Evolutionary conservation across 2,329 filamentous ascomycete species (phyloP).

Genomic region (Alternaria triticina): DNA sequence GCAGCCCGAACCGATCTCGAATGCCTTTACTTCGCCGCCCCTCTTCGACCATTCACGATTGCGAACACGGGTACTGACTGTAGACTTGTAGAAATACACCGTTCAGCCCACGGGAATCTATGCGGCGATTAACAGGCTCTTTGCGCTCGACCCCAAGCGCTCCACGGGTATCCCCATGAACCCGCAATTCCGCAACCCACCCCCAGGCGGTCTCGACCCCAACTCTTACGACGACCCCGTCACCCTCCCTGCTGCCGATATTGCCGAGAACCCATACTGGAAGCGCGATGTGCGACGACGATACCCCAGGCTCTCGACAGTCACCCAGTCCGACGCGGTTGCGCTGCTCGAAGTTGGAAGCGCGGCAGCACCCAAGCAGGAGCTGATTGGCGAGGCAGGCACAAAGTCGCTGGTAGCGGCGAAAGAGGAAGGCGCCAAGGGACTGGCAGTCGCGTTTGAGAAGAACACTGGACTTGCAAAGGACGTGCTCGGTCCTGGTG

Average conservation of each 20-base stretch:
- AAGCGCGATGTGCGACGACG: slow-evolving; percentile 85
- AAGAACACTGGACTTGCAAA: slow-evolving; percentile 62
- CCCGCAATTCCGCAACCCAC: slow-evolving; percentile 86
- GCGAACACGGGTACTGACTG: slow-evolving; percentile 17
- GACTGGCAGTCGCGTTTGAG: slow-evolving; percentile 75
- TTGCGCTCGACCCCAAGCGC: slow-evolving; percentile 85
- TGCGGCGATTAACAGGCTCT: slow-evolving; percentile 77
- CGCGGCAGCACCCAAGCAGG: slow-evolving; percentile 78
- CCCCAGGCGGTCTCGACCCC: slow-evolving; percentile 76
- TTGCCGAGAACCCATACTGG: slow-evolving; percentile 95
- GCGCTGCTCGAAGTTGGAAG: slow-evolving; percentile 85
- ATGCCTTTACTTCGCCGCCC: slow-evolving; percentile 8
- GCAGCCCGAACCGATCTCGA: slow-evolving; percentile 10
- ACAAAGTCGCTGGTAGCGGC: slow-evolving; percentile 76
- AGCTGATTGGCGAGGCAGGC: slow-evolving; percentile 76
- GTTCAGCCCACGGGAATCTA: slow-evolving; percentile 88
- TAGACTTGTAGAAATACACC: slow-evolving; percentile 81
- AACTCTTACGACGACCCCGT: slow-evolving; percentile 79
- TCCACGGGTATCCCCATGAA: slow-evolving; percentile 93
- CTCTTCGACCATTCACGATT: slow-evolving; percentile 4
- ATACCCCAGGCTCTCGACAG: slow-evolving; percentile 80
- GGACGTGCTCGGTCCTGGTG: slow-evolving; percentile 73
- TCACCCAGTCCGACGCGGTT: slow-evolving; percentile 85
- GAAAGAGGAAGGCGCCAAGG: slow-evolving; percentile 74
- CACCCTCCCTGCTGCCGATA: slow-evolving; percentile 81